phyloP scores from a whole-genome alignment of 345 rosid genomes.

The Acer negundo region DNA sequence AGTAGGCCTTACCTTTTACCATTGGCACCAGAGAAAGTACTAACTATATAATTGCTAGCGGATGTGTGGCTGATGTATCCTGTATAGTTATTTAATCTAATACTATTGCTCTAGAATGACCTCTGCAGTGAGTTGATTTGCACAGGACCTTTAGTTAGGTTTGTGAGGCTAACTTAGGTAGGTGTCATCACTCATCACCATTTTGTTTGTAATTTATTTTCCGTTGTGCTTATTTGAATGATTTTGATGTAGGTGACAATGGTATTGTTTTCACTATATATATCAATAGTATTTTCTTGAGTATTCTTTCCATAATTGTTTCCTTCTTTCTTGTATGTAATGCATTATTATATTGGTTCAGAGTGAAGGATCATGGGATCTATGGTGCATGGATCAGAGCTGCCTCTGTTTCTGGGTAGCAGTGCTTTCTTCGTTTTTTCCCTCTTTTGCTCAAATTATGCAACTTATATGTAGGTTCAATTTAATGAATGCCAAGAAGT shows the following conservation, averaged over 20 bases:
- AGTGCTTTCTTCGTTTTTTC: not conserved
- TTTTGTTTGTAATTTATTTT: constrained; percentile 7
- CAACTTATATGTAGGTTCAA: not conserved
- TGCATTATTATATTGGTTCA: constrained; percentile 22
- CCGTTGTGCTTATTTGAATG: not conserved
- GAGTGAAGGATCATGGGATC: constrained; percentile 51
- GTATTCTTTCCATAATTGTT: not conserved
- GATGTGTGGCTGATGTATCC: not conserved
- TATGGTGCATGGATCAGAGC: constrained; percentile 52
- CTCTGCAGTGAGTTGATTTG: no score
- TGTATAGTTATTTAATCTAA: not conserved
- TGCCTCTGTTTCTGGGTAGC: constrained; percentile 35
- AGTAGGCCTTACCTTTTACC: not conserved
- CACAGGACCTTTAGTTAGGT: not conserved
- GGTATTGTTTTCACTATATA: not conserved
- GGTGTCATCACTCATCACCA: not conserved
- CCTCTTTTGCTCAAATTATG: not conserved
- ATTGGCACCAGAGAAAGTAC: not conserved
- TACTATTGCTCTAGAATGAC: no score
- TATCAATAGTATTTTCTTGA: not conserved
- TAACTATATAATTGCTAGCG: not conserved
- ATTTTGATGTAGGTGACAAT: not conserved
- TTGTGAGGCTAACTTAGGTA: not conserved
- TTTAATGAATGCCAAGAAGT: not conserved
- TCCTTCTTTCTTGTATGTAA: constrained; percentile 11